Evolutionary conservation across 2,329 filamentous ascomycete species (phyloP).

Genomic region (Didymella pinodella): DNA sequence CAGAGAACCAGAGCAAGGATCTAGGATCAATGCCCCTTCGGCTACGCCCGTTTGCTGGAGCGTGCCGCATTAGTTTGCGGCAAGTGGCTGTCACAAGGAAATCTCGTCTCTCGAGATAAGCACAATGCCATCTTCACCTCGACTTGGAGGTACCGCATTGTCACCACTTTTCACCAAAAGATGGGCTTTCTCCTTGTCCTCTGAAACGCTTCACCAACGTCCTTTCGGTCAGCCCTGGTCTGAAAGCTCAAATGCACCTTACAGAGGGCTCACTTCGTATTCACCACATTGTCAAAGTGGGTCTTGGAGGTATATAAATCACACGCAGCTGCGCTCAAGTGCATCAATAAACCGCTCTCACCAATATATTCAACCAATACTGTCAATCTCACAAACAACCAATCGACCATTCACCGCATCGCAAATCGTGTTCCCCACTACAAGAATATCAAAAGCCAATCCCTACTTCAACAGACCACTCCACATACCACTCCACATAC

Average conservation of each 20-base stretch:
- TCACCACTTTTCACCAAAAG: neutral
- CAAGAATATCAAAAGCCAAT: neutral
- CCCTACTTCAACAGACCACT: neutral
- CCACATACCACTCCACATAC: neutral
- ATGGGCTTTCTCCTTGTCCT: slow-evolving; percentile 7
- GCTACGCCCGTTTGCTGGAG: slow-evolving; percentile 15
- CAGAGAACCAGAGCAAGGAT: slow-evolving; percentile 2
- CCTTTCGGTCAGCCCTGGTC: neutral
- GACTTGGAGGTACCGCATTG: neutral
- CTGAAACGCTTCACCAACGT: neutral
- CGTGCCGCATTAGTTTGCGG: slow-evolving; percentile 13
- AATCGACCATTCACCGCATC: neutral
- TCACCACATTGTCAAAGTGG: slow-evolving; percentile 2
- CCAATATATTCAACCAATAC: neutral
- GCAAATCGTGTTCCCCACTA: neutral
- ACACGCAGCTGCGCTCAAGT: neutral
- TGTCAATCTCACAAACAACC: neutral
- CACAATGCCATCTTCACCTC: slow-evolving; percentile 9
- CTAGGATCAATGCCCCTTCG: slow-evolving; percentile 15
- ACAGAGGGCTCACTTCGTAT: neutral
- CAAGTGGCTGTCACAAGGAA: slow-evolving; percentile 21
- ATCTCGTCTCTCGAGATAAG: slow-evolving; percentile 11
- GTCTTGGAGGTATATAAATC: slow-evolving; percentile 3
- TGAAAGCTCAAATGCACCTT: neutral
- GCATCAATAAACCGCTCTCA: neutral